These are phyloP conservation scores for Lunasporangiospora selenospora DNA, from an alignment of 192 early-diverging fungal species.

Conservation along the genomic window DNA sequence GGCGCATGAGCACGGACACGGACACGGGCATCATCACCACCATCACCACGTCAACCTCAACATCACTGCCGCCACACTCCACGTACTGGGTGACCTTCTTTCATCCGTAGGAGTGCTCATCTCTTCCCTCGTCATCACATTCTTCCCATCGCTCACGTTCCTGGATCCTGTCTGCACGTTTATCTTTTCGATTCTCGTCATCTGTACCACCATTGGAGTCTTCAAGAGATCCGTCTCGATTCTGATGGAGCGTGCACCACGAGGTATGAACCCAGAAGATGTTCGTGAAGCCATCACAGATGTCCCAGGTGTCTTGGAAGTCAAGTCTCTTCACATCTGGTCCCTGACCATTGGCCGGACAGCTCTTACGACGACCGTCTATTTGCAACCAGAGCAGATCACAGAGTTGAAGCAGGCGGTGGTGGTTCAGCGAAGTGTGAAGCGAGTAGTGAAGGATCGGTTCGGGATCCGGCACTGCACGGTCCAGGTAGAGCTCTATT, in stretches of 20 bases:
- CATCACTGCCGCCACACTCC: constrained; percentile 74
- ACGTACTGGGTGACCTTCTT: constrained; percentile 85
- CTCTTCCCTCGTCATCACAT: constrained; percentile 69
- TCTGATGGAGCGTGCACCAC: constrained; percentile 77
- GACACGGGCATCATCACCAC: constrained; percentile 46
- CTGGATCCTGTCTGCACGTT: constrained; percentile 87
- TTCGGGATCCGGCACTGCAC: constrained; percentile 62
- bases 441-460: constrained; percentile 47
- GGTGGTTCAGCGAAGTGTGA: constrained; percentile 50
- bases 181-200: constrained; percentile 78
- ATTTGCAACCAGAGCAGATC: constrained; percentile 16
- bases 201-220: constrained; percentile 71
- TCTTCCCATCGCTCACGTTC: constrained; percentile 62
- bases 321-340: constrained; percentile 72
- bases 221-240: constrained; percentile 69
- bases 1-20: constrained; percentile 49
- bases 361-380: constrained; percentile 49
- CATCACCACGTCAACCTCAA: constrained; percentile 67
- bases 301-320: constrained; percentile 58
- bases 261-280: constrained; percentile 52
- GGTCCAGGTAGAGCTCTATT: constrained; percentile 56
- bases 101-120: constrained; percentile 83
- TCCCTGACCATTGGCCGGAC: constrained; percentile 60
- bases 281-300: constrained; percentile 51
- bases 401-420: constrained; percentile 35